A percentile compares a stretch with the other conserved stretches of the same genome.
phyloP scores from a whole-genome alignment of 1,284 basidiomycete species.

The Naganishia albida region DNA sequence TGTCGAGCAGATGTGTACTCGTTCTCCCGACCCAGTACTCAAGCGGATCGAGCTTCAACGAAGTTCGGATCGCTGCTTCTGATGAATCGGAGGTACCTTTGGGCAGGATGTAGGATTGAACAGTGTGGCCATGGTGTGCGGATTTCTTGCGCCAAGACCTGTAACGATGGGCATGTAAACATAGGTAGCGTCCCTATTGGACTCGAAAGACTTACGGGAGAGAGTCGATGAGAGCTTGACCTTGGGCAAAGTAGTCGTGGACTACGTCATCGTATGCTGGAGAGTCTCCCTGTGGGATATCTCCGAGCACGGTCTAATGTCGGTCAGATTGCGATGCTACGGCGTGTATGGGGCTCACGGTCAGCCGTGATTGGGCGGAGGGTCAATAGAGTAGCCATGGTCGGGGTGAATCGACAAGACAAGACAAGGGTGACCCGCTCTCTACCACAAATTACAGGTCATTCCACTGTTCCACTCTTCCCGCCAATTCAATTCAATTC shows the following conservation, averaged over 20 bases:
- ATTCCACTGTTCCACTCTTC: neutral
- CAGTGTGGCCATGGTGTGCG: slow-evolving; percentile 12
- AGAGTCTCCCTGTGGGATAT: slow-evolving; percentile 13
- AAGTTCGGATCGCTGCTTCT: neutral
- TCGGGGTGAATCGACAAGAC: neutral
- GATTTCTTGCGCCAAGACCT: slow-evolving; percentile 28
- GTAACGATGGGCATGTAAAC: neutral
- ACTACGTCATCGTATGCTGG: slow-evolving; percentile 11
- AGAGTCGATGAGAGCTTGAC: slow-evolving; percentile 22
- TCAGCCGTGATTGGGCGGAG: neutral
- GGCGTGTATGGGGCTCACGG: neutral
- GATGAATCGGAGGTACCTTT: neutral
- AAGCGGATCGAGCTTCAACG: neutral
- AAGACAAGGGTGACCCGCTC: neutral
- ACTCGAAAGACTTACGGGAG: slow-evolving; percentile 9
- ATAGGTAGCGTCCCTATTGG: too few species aligned
- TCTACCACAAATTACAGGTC: slow-evolving; percentile 4
- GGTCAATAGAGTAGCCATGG: neutral
- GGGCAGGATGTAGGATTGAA: slow-evolving; percentile 24
- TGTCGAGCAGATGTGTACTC: slow-evolving; percentile 2
- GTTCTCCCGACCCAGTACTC: slow-evolving; percentile 22
- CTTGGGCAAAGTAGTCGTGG: slow-evolving; percentile 22
- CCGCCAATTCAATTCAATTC: too few species aligned
- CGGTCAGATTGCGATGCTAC: too few species aligned
- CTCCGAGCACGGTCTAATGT: neutral